Conservation (phyloP, 2,329 filamentous ascomycete genomes). For the Gliomastix tumulicola region DNA sequence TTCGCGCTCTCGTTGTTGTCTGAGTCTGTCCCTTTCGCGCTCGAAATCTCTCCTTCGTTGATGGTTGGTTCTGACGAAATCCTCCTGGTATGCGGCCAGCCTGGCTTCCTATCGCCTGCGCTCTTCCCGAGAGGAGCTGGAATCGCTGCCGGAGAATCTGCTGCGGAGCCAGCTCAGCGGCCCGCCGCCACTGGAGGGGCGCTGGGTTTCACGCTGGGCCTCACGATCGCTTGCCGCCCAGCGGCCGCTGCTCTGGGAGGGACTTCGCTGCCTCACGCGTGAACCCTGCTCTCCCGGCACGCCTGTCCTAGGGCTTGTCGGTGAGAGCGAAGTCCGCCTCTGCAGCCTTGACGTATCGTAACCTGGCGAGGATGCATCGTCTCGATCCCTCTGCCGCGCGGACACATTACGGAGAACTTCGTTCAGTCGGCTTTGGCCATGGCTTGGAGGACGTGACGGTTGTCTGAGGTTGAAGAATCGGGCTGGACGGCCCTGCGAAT, state of each 20-base stretch:
- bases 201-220: slow-evolving; percentile 16
- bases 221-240: slow-evolving; percentile 4
- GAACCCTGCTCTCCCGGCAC: slow-evolving; percentile 19
- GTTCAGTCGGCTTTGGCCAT: slow-evolving; percentile 17
- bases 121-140: slow-evolving; percentile 18
- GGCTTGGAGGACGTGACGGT: slow-evolving; percentile 14
- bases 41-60: no score
- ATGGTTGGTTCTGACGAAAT: no score
- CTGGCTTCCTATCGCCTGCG: no score
- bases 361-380: slow-evolving; percentile 12
- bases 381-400: slow-evolving; percentile 13
- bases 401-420: slow-evolving; percentile 21
- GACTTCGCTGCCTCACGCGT: slow-evolving; percentile 28
- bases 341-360: slow-evolving; percentile 25
- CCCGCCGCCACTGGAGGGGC: slow-evolving; percentile 22
- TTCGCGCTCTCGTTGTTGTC: no score
- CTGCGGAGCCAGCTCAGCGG: slow-evolving; percentile 37
- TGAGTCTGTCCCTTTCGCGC: no score
- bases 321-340: slow-evolving; percentile 29
- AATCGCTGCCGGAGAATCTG: slow-evolving; percentile 22
- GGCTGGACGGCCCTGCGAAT: no score
- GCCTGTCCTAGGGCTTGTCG: slow-evolving; percentile 23
- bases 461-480: slow-evolving; percentile 10
- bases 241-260: slow-evolving; percentile 21
- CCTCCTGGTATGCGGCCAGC: no score